These are phyloP conservation scores for Kurtzmaniella quercitrusa DNA, from an alignment of 1,139 yeast genomes.

Conservation along the genomic window DNA sequence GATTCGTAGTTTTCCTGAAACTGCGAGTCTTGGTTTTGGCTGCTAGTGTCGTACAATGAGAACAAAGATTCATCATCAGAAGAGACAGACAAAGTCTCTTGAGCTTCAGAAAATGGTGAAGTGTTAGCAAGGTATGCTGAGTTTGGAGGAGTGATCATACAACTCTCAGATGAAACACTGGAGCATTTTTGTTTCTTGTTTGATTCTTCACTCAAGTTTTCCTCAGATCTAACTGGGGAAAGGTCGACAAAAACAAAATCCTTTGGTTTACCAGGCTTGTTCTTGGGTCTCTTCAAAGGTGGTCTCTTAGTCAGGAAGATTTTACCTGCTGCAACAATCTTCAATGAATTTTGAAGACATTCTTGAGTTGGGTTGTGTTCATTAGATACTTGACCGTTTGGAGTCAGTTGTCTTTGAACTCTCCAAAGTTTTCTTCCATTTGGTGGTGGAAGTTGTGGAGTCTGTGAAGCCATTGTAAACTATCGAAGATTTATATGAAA, in stretches of 20 bases:
- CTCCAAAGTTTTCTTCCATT: slow-evolving; percentile 49
- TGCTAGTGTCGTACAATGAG: slow-evolving; percentile 6
- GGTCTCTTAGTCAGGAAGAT: slow-evolving; percentile 38
- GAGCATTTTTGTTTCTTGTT: slow-evolving; percentile 5
- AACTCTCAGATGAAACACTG: slow-evolving; percentile 6
- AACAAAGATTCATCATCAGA: slow-evolving; percentile 9
- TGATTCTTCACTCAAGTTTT: slow-evolving; percentile 10
- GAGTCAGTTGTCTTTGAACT: slow-evolving; percentile 31
- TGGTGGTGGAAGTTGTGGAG: slow-evolving; percentile 30
- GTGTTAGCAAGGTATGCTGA: slow-evolving; percentile 7
- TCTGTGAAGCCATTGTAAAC: slow-evolving; percentile 11
- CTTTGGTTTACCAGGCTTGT: slow-evolving; percentile 48
- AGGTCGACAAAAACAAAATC: slow-evolving; percentile 55
- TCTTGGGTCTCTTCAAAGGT: slow-evolving; percentile 48
- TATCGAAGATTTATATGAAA: background rate
- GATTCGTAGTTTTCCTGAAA: slow-evolving; percentile 4
- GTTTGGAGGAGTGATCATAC: background rate
- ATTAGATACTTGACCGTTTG: slow-evolving; percentile 16
- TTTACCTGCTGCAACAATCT: slow-evolving; percentile 33
- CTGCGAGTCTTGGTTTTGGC: slow-evolving; percentile 1
- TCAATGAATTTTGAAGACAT: slow-evolving; percentile 44
- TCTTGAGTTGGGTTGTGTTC: slow-evolving; percentile 24
- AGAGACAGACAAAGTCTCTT: slow-evolving; percentile 8
- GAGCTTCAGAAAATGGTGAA: slow-evolving; percentile 8
- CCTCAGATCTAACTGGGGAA: slow-evolving; percentile 44